These are phyloP conservation scores for Candida corydali DNA, from an alignment of 805 yeast species.

Conservation along the genomic window DNA sequence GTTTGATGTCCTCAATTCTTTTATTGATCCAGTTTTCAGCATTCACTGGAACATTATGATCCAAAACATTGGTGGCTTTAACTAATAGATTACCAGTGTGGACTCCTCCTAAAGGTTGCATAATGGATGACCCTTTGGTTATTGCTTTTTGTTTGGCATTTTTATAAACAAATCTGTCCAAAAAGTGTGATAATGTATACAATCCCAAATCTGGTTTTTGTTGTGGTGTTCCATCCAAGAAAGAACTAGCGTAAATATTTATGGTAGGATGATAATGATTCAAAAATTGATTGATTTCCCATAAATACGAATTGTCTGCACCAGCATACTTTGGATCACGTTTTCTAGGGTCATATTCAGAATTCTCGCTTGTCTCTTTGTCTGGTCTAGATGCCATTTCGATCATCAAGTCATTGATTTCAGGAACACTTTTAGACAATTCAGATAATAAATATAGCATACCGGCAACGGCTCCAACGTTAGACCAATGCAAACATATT, in stretches of 20 bases:
- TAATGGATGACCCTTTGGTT: constrained; percentile 85
- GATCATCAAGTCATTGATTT: constrained; percentile 58
- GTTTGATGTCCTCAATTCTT: constrained; percentile 62
- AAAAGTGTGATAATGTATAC: constrained; percentile 82
- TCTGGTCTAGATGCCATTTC: constrained; percentile 46
- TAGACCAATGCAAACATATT: constrained; percentile 79
- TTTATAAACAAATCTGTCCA: constrained; percentile 93
- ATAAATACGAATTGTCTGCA: constrained; percentile 74
- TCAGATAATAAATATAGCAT: constrained; percentile 72
- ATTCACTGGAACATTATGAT: constrained; percentile 65
- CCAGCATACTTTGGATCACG: constrained; percentile 93
- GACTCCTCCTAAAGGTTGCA: constrained; percentile 94
- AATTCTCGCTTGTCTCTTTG: constrained; percentile 18
- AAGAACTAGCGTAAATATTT: constrained; percentile 67
- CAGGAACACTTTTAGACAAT: constrained; percentile 60
- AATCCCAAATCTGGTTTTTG: constrained; percentile 88
- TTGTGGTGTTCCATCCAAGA: constrained; percentile 46
- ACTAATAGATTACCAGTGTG: constrained; percentile 69
- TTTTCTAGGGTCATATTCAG: constrained; percentile 72
- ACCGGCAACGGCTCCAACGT: constrained; percentile 84
- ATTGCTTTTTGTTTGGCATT: constrained; percentile 76
- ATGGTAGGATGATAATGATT: constrained; percentile 93
- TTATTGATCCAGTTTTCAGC: constrained; percentile 78
- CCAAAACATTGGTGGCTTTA: constrained; percentile 47
- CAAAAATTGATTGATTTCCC: constrained; percentile 78